Evolutionary conservation across 2,329 filamentous ascomycete species (phyloP).

Genomic region (Knoxdaviesia capensis): DNA sequence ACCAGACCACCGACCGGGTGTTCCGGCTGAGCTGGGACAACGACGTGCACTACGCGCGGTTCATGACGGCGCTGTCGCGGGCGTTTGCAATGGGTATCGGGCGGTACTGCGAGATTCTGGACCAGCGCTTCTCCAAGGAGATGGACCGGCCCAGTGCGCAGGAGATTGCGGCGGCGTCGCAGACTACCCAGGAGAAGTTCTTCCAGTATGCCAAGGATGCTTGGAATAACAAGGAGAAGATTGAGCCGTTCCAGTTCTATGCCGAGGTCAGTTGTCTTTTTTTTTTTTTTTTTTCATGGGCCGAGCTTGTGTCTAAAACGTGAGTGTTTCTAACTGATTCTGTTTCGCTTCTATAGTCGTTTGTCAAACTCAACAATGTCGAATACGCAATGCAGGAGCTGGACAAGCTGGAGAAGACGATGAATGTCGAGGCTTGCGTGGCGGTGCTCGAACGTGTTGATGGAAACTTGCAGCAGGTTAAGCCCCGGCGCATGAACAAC

Average conservation of each 20-base stretch:
- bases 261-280: constrained; percentile 43
- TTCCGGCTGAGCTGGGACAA: constrained; percentile 80
- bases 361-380: constrained; percentile 95
- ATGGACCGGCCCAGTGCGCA: constrained; percentile 86
- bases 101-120: constrained; percentile 79
- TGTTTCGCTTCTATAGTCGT: constrained; percentile 36
- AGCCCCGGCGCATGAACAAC: constrained; percentile 44
- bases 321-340: constrained; percentile 3
- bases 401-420: constrained; percentile 70
- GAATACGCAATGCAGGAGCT: constrained; percentile 86
- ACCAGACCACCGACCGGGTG: constrained; percentile 75
- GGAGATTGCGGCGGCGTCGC: constrained; percentile 57
- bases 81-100: constrained; percentile 67
- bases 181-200: constrained; percentile 80
- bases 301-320: neutral
- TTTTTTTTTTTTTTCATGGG: neutral
- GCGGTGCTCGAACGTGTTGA: constrained; percentile 57
- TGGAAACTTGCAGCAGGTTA: constrained; percentile 32
- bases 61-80: constrained; percentile 86
- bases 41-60: constrained; percentile 81
- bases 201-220: constrained; percentile 87
- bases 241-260: constrained; percentile 93
- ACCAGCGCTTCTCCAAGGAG: constrained; percentile 67
- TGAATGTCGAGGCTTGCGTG: constrained; percentile 84
- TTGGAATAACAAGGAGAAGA: constrained; percentile 77